Conservation (phyloP, 441 rosid species). For the Daphne laureola region DNA sequence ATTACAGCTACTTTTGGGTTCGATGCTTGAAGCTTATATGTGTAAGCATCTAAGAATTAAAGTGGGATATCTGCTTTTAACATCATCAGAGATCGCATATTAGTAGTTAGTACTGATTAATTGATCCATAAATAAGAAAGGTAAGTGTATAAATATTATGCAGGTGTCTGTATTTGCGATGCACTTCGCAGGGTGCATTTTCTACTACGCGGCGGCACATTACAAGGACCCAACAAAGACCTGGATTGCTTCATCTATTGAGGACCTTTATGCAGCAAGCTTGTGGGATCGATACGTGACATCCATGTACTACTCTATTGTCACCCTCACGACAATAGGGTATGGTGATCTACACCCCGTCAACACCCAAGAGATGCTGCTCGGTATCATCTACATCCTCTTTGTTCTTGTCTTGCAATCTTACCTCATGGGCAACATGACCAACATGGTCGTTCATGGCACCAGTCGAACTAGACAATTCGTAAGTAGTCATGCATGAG, state of each 20-base stretch:
- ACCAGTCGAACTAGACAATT: conserved; percentile 65
- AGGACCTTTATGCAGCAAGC: conserved; percentile 22
- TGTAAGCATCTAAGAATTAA: conserved; percentile 30
- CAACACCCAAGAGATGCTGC: conserved; percentile 49
- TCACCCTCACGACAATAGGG: conserved; percentile 72
- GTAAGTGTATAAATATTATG: conserved; percentile 4
- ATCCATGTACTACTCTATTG: conserved; percentile 66
- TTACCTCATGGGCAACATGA: conserved; percentile 75
- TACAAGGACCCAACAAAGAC: conserved; percentile 36
- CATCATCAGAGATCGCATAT: too few species aligned
- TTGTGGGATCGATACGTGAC: conserved; percentile 40
- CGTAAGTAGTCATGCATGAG: conserved; percentile 47
- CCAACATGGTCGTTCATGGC: conserved; percentile 69
- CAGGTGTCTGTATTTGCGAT: conserved; percentile 70
- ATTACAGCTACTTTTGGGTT: conserved; percentile 50
- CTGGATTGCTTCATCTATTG: conserved; percentile 49
- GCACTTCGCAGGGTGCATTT: conserved; percentile 61
- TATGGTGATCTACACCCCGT: conserved; percentile 76
- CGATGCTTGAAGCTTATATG: conserved; percentile 54
- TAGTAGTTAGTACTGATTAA: too few species aligned
- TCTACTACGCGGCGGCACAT: conserved; percentile 39
- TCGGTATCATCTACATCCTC: conserved; percentile 51
- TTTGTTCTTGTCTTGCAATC: conserved; percentile 59
- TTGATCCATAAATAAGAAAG: too few species aligned
- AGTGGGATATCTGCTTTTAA: too few species aligned